Evolutionary conservation across 1,284 basidiomycete genomes (phyloP), one percentile per base, ranked within the genome.

Genomic region (Ganoderma boninense): DNA sequence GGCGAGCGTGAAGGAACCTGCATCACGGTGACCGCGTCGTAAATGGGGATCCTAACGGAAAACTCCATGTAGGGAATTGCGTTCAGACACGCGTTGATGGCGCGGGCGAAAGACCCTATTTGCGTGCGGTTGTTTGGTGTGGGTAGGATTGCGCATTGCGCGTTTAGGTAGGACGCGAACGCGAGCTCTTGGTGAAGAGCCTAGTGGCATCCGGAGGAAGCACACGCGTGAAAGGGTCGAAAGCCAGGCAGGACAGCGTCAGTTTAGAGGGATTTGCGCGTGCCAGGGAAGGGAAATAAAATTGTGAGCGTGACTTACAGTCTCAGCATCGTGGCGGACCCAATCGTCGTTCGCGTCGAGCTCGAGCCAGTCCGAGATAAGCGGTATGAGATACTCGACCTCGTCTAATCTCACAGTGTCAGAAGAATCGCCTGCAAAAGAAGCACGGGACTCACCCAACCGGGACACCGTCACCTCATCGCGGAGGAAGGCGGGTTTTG

Each of bases 281-380:
- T 23, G 13, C 35, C 40, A 42, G 23, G 59, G n/a, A 42, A 38
- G n/a, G 6, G 56, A 60, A 38, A 63, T 62, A 49, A 46, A 5
- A 29, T 57, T 7, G 18, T 13, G 32, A 52, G 54, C 62, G 65
- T 69, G 57, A 86, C 92, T 81, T 80, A 96, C 96, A 69, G 98
- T 92, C 83, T 98, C 98, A 65, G 96, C 94, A 79, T 99, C 98
- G 76, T 97, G 95, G 60, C 98, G 90, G 69, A 99, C 93, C 84
- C 97, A 97, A 78, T 97, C 95, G 81, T 98, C 97, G 1, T 89
- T 84, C 14, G 96, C 92, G 82, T 99, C 98, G 54, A 99, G 87
- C 80, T 98, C 96, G 14, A 99, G 86, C 98, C 98, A 99, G 70
- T 95, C 94, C 18, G 96, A 96, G 11, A 94, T 87, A 77, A 98